phyloP scores from a whole-genome alignment of 306 rosid species.

The Castanea mollissima region DNA sequence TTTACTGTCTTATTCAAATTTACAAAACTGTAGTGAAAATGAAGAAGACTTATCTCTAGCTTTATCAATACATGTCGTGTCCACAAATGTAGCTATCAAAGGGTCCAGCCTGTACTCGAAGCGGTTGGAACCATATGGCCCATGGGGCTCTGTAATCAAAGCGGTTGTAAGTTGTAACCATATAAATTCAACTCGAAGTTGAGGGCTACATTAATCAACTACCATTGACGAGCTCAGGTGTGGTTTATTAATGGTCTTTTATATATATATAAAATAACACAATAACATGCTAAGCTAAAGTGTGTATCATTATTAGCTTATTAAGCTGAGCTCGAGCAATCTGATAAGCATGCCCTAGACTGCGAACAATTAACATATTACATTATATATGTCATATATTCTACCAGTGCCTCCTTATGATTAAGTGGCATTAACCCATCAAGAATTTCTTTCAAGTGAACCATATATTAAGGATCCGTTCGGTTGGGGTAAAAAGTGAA shows the following conservation, averaged over 20 bases:
- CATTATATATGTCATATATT: too few species aligned
- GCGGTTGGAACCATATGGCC: too few species aligned
- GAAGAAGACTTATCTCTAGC: slow-evolving; percentile 30
- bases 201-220: background rate
- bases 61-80: slow-evolving; percentile 24
- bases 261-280: too few species aligned
- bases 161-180: background rate
- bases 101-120: slow-evolving; percentile 19
- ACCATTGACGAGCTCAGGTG: background rate
- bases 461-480: too few species aligned
- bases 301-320: background rate
- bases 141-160: slow-evolving; percentile 8
- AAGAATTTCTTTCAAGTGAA: too few species aligned
- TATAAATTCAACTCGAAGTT: background rate
- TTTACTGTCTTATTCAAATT: background rate
- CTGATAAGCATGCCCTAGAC: too few species aligned
- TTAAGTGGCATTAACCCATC: too few species aligned
- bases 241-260: background rate
- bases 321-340: background rate
- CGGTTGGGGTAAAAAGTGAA: too few species aligned
- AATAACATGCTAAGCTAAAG: background rate
- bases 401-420: too few species aligned
- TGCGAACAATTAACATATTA: too few species aligned
- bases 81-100: slow-evolving; percentile 39
- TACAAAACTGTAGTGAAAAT: background rate